Evolutionary conservation across 1,139 yeast genomes (phyloP).

Genomic region (Hemisphaericaspora subhashii): DNA sequence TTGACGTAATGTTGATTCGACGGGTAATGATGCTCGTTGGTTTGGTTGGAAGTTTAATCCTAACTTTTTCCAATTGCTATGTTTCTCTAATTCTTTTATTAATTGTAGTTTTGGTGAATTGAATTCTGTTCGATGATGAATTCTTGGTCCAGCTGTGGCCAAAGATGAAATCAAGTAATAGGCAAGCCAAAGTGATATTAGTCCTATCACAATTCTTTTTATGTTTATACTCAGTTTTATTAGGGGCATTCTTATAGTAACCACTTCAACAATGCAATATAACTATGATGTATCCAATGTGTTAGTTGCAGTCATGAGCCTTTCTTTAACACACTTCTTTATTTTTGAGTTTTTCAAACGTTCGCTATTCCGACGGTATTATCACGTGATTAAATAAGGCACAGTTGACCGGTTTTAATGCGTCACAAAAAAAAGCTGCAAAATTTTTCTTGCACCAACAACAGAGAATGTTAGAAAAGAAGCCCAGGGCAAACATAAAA

Average conservation of each 20-base stretch:
- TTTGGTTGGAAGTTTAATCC: slow-evolving; percentile 42
- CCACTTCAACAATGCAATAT: no score
- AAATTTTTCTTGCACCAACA: no score
- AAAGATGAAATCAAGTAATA: neutral
- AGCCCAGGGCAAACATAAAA: no score
- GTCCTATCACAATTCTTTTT: neutral
- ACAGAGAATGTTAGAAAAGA: no score
- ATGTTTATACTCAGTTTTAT: slow-evolving; percentile 1
- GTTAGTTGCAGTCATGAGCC: neutral
- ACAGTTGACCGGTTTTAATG: no score
- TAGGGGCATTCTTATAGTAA: neutral
- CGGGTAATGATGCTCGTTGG: slow-evolving; percentile 28
- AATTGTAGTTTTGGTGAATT: slow-evolving; percentile 26
- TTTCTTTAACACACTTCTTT: no score
- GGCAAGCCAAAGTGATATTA: neutral
- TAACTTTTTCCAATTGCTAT: slow-evolving; percentile 34
- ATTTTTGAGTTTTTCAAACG: no score
- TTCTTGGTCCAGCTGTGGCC: slow-evolving; percentile 11
- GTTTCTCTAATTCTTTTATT: slow-evolving; percentile 29
- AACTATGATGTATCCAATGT: no score
- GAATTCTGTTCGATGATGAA: slow-evolving; percentile 22
- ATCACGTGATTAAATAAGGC: no score
- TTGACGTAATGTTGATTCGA: slow-evolving; percentile 44
- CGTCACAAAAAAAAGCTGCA: no score
- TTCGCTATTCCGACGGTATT: no score